Conservation (phyloP, 2,329 filamentous ascomycete species). For the Aspergillus sp. region DNA sequence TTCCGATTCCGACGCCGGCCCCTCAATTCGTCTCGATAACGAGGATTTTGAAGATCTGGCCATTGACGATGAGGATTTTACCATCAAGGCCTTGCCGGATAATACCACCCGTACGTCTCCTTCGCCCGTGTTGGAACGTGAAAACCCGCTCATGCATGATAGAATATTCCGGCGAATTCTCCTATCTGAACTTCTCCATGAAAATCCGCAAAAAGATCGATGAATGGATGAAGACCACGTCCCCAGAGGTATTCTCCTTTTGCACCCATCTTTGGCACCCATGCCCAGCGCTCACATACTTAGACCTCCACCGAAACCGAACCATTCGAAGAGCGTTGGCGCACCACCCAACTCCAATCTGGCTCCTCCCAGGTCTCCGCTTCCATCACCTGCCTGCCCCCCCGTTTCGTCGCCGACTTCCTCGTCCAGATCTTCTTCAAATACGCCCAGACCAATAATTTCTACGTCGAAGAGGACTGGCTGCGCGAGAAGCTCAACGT, state of each 20-base stretch:
- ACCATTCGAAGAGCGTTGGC: conserved; percentile 43
- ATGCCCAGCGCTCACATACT: conserved; percentile 8
- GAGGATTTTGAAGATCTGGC: conserved; percentile 41
- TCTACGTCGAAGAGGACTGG: conserved; percentile 44
- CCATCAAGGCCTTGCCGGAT: conserved; percentile 39
- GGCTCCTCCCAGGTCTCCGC: conserved; percentile 37
- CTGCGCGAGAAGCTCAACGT: conserved; percentile 37
- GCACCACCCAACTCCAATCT: conserved; percentile 42
- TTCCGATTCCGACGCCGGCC: conserved; percentile 28
- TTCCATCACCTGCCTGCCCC: conserved; percentile 41
- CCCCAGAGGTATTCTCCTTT: conserved; percentile 31
- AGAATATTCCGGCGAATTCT: conserved; percentile 49
- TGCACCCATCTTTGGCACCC: background rate
- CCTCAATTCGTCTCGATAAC: conserved; percentile 29
- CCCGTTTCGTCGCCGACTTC: conserved; percentile 45
- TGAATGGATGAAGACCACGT: conserved; percentile 41
- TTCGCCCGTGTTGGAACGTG: background rate
- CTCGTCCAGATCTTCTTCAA: conserved; percentile 45
- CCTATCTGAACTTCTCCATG: conserved; percentile 46
- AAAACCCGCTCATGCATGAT: background rate
- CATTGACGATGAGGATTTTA: conserved; percentile 42
- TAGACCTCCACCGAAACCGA: conserved; percentile 38
- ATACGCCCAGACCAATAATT: conserved; percentile 45
- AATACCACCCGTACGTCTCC: conserved; percentile 37
- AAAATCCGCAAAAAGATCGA: conserved; percentile 44